Evolutionary conservation across 371 early-diverging fungal species (phyloP).

Genomic region (Syncephalastrum sp.): DNA sequence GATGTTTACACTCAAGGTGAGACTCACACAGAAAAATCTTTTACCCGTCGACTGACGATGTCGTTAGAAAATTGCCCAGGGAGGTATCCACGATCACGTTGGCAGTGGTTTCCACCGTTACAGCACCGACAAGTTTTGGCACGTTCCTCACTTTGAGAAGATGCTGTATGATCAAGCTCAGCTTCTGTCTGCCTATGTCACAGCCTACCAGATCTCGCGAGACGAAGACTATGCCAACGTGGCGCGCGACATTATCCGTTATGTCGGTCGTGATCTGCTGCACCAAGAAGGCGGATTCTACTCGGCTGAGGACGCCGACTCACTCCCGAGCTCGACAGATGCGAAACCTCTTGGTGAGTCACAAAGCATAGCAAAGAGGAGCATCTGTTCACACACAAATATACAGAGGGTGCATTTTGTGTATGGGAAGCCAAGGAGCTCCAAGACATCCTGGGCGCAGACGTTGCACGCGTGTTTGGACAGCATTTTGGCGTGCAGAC

Average conservation of each 20-base stretch:
- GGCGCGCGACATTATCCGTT: slow-evolving; percentile 53
- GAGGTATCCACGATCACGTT: slow-evolving; percentile 69
- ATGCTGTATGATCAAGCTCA: slow-evolving; percentile 75
- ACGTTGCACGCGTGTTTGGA: slow-evolving; percentile 40
- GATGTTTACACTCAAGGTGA: slow-evolving; percentile 51
- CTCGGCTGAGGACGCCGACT: slow-evolving; percentile 74
- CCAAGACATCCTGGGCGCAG: slow-evolving; percentile 31
- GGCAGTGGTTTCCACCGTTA: slow-evolving; percentile 62
- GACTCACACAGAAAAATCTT: not conserved
- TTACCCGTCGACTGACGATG: not conserved
- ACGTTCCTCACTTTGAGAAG: slow-evolving; percentile 64
- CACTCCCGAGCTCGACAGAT: slow-evolving; percentile 35
- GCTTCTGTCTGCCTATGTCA: slow-evolving; percentile 50
- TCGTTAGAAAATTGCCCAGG: slow-evolving; percentile 44
- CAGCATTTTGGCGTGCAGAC: slow-evolving; percentile 49
- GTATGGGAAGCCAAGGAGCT: slow-evolving; percentile 62
- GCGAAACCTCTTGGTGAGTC: slow-evolving; percentile 42
- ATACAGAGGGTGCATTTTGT: slow-evolving; percentile 65
- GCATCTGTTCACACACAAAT: not conserved
- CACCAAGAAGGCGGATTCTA: slow-evolving; percentile 58
- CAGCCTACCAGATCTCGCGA: slow-evolving; percentile 47
- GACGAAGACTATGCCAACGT: slow-evolving; percentile 48
- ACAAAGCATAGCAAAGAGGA: not conserved
- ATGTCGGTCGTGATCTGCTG: slow-evolving; percentile 52
- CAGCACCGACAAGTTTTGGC: slow-evolving; percentile 45